These are phyloP conservation scores for Trichoderma sp. DNA, from an alignment of 2,329 filamentous ascomycete genomes.

Conservation along the genomic window DNA sequence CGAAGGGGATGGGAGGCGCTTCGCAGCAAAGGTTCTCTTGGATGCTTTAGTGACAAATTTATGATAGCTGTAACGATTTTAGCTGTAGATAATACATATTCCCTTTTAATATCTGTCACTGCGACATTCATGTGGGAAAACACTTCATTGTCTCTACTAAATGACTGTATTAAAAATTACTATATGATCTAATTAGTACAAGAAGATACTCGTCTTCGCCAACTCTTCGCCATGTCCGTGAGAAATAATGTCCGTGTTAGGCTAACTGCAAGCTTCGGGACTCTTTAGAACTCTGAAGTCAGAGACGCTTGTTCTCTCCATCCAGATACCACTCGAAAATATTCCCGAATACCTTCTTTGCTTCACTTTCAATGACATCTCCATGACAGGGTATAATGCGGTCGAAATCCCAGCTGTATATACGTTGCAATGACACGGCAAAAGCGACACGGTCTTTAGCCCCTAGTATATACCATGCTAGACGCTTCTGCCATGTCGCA, in stretches of 20 bases:
- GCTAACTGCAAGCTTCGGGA: background rate
- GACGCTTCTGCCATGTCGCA: background rate
- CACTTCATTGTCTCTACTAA: no score
- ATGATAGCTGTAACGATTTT: no score
- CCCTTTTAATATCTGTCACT: no score
- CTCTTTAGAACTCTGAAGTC: background rate
- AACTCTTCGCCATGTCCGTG: background rate
- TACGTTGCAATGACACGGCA: background rate
- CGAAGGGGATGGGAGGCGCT: no score
- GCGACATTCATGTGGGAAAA: accelerated
- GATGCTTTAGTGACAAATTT: no score
- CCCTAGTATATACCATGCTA: background rate
- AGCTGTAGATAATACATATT: no score
- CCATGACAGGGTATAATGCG: background rate
- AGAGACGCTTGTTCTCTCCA: background rate
- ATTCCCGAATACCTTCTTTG: background rate
- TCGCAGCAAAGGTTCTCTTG: no score
- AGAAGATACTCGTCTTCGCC: background rate
- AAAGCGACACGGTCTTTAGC: background rate
- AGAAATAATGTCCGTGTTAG: background rate
- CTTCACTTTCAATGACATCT: background rate
- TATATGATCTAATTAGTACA: background rate
- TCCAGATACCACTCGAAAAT: background rate
- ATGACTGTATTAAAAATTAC: background rate
- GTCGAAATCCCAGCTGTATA: background rate